A percentile compares a stretch with the other conserved stretches of the same genome.
These are phyloP conservation scores for Claviceps capensis DNA, from an alignment of 2,329 filamentous ascomycete genomes.

Conservation along the genomic window DNA sequence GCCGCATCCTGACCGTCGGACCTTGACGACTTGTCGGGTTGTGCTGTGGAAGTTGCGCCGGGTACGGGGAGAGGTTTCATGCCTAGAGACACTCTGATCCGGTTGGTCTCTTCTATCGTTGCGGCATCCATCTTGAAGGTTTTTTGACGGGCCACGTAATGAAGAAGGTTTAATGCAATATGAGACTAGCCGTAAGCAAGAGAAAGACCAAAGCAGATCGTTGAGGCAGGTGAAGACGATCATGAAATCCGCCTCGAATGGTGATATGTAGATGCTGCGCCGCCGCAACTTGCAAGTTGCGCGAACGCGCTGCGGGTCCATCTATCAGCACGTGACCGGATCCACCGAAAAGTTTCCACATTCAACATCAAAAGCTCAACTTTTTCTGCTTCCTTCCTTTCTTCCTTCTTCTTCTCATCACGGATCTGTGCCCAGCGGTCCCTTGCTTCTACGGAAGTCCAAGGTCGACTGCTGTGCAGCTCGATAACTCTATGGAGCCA, in stretches of 20 bases:
- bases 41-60: constrained; percentile 34
- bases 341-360: constrained; percentile 7
- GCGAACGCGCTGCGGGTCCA: not conserved
- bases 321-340: constrained; percentile 1
- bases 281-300: not conserved
- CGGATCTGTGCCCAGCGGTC: constrained; percentile 82
- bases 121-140: constrained; percentile 42
- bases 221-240: not conserved
- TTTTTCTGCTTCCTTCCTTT: constrained; percentile 16
- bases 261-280: no score
- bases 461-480: constrained; percentile 72
- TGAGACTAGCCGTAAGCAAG: not conserved
- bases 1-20: constrained; percentile 51
- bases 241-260: not conserved
- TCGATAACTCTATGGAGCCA: constrained; percentile 78
- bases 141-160: not conserved
- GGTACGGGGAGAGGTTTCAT: constrained; percentile 82
- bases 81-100: constrained; percentile 76
- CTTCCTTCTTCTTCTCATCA: constrained; percentile 29
- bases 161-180: not conserved
- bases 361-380: constrained; percentile 7
- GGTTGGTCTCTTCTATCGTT: constrained; percentile 86
- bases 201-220: not conserved
- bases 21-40: constrained; percentile 31
- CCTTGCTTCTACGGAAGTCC: constrained; percentile 37